Evolutionary conservation across 148 eudicot species (phyloP).

Genomic region (Amaranthus palmeri): DNA sequence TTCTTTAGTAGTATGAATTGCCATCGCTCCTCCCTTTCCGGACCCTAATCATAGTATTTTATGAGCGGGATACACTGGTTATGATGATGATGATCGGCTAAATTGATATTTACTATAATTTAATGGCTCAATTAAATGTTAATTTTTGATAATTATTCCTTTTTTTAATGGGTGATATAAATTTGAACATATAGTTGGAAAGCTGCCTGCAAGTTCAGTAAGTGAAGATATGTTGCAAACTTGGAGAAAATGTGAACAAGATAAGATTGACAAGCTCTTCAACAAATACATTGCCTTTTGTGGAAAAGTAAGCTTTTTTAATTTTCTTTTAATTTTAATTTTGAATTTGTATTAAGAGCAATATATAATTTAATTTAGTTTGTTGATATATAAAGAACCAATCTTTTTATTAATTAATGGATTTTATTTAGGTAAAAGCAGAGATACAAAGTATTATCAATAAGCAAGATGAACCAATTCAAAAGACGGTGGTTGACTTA

Average conservation of each 20-base stretch:
- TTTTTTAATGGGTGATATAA: no score
- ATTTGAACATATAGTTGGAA: constrained; percentile 48
- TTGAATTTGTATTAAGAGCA: neutral
- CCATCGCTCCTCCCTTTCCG: no score
- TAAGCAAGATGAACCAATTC: constrained; percentile 46
- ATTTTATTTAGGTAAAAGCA: constrained; percentile 43
- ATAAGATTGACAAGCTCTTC: constrained; percentile 45
- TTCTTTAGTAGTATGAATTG: no score
- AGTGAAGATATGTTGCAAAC: constrained; percentile 50
- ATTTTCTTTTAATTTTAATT: neutral
- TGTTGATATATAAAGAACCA: no score
- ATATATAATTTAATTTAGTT: neutral
- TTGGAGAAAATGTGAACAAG: constrained; percentile 51
- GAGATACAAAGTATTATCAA: constrained; percentile 43
- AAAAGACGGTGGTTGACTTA: constrained; percentile 40
- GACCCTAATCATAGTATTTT: no score
- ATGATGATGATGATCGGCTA: no score
- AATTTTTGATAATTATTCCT: no score
- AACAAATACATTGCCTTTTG: constrained; percentile 46
- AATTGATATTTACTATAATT: no score
- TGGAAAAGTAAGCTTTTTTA: constrained; percentile 49
- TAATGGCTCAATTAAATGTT: neutral
- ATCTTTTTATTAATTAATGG: neutral
- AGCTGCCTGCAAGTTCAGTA: constrained; percentile 55
- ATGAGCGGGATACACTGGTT: no score